A percentile compares a stretch with the other conserved stretches of the same genome.
Evolutionary conservation across 2,329 filamentous ascomycete genomes (phyloP).

Genomic region (Colletotrichum tanaceti): DNA sequence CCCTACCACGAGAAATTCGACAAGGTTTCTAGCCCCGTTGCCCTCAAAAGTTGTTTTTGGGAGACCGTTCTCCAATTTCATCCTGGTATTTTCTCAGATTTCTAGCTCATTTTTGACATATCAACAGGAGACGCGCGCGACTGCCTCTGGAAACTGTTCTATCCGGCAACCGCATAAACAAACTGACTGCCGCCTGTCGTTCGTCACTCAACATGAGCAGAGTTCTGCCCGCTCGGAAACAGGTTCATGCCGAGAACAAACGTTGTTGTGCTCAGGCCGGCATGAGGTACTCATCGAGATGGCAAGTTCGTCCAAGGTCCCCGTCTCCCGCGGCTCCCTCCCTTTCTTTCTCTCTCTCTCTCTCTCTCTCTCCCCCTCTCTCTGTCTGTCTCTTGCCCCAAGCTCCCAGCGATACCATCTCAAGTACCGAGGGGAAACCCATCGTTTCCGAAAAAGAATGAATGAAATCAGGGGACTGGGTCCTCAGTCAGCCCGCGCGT

Average conservation of each 20-base stretch:
- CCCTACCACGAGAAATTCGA: conserved; percentile 18
- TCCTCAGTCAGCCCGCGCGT: not conserved
- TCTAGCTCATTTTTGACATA: too few relatives aligned
- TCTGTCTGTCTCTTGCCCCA: too few relatives aligned
- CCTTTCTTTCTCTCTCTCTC: too few relatives aligned
- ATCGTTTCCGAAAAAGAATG: not conserved
- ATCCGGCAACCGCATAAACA: not conserved
- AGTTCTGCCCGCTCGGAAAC: not conserved
- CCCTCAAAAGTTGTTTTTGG: not conserved
- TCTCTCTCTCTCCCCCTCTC: too few relatives aligned
- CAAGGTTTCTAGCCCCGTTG: conserved; percentile 23
- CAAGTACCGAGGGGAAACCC: conserved; percentile 1
- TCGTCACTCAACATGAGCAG: conserved; percentile 10
- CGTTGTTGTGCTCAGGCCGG: conserved; percentile 2
- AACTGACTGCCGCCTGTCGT: not conserved
- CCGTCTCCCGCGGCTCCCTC: conserved; percentile 3
- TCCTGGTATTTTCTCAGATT: too few relatives aligned
- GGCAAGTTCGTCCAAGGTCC: conserved; percentile 31
- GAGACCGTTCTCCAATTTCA: not conserved
- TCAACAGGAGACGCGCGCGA: not conserved
- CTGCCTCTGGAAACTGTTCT: not conserved
- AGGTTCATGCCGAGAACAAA: conserved; percentile 6
- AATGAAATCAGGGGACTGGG: not conserved
- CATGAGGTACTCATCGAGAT: not conserved
- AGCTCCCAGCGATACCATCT: conserved; percentile 25